Conservation (phyloP, 306 rosid genomes). For the Cucurbita maxima region DNA sequence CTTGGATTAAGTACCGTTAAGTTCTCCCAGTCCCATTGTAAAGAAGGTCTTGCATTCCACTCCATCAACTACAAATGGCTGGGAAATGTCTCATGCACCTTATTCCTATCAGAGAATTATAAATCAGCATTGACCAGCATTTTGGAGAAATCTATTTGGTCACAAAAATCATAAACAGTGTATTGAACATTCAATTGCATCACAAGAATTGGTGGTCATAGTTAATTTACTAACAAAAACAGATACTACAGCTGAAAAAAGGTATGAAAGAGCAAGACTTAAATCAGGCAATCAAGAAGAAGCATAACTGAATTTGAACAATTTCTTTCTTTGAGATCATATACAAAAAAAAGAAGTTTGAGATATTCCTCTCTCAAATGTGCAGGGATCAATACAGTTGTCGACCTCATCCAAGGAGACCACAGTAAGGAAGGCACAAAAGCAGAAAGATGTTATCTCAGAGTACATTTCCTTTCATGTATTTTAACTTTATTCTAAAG, state of each 20-base stretch:
- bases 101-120: not conserved
- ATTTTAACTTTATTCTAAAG: not conserved
- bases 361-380: not conserved
- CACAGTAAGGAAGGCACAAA: not conserved
- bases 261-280: not conserved
- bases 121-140: not conserved
- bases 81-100: constrained; percentile 16
- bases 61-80: constrained; percentile 34
- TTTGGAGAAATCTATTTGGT: not conserved
- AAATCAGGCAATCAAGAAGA: not conserved
- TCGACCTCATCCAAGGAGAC: not conserved
- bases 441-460: not conserved
- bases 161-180: not conserved
- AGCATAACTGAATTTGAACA: not conserved
- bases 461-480: not conserved
- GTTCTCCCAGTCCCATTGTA: constrained; percentile 78
- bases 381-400: not conserved
- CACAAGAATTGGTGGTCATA: not conserved
- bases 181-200: not conserved
- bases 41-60: constrained; percentile 58
- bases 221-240: not conserved
- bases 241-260: not conserved
- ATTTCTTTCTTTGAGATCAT: not conserved
- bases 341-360: not conserved
- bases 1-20: constrained; percentile 36